These are phyloP conservation scores for Vigna radiata DNA, from an alignment of 306 rosid genomes.

Conservation along the genomic window DNA sequence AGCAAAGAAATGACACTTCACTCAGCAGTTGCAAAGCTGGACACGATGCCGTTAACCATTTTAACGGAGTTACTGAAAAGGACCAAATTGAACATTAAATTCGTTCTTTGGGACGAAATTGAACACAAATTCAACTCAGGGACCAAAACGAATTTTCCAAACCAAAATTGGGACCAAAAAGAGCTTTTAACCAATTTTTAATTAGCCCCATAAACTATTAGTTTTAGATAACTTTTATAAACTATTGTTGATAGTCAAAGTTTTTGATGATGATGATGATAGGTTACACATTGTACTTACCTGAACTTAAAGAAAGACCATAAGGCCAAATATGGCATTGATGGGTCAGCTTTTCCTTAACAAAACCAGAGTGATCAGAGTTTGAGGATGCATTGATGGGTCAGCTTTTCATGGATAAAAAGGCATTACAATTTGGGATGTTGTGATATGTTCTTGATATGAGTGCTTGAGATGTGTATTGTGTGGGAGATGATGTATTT, in stretches of 20 bases:
- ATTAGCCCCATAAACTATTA: neutral
- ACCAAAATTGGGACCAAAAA: no score
- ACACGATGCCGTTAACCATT: no score
- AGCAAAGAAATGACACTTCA: no score
- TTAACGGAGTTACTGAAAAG: no score
- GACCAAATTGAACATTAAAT: no score
- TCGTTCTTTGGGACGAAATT: no score
- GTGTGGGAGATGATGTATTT: slow-evolving; percentile 49
- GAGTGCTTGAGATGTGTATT: slow-evolving; percentile 51
- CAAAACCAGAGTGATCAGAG: slow-evolving; percentile 77
- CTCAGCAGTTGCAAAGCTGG: no score
- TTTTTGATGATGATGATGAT: slow-evolving; percentile 40
- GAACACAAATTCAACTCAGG: no score
- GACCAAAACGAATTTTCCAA: no score
- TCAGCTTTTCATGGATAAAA: slow-evolving; percentile 44
- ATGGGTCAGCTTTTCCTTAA: slow-evolving; percentile 94
- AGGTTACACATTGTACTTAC: slow-evolving; percentile 95
- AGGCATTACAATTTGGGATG: slow-evolving; percentile 44
- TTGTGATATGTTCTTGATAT: slow-evolving; percentile 49
- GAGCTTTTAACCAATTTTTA: no score
- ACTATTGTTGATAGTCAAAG: slow-evolving; percentile 12
- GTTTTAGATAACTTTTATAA: slow-evolving; percentile 8
- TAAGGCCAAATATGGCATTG: slow-evolving; percentile 92
- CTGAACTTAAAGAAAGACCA: slow-evolving; percentile 85
- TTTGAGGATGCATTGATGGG: slow-evolving; percentile 65